phyloP scores from a whole-genome alignment of 2,329 filamentous ascomycete species.

The Sphaerostilbella broomeana region DNA sequence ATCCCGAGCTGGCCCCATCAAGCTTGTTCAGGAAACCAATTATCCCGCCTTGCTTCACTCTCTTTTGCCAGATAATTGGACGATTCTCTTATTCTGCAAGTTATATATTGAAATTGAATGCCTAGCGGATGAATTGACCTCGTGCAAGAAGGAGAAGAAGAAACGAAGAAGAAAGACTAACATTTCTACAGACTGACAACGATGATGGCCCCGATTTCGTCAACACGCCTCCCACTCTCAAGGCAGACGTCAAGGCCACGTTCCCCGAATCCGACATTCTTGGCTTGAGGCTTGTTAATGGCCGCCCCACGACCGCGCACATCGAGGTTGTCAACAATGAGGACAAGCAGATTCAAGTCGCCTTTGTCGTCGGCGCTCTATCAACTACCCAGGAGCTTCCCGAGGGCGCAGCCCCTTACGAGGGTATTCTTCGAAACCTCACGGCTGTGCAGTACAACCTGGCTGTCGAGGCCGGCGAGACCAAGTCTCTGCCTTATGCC shows the following conservation, averaged over 20 bases:
- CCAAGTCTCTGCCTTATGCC: conserved; percentile 69
- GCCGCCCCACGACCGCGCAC: conserved; percentile 73
- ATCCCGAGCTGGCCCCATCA: background rate
- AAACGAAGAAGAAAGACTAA: background rate
- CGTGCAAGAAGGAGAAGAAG: too few relatives aligned
- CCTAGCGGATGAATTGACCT: too few relatives aligned
- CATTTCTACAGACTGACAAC: background rate
- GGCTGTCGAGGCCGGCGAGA: conserved; percentile 67
- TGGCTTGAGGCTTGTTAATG: conserved; percentile 92
- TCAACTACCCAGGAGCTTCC: conserved; percentile 48
- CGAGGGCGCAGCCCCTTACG: conserved; percentile 36
- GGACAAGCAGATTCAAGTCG: conserved; percentile 63
- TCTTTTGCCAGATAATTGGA: background rate
- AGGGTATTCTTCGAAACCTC: conserved; percentile 72
- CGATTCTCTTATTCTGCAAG: background rate
- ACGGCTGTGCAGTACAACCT: conserved; percentile 69
- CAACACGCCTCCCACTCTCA: conserved; percentile 32
- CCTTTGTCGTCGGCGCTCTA: conserved; percentile 71
- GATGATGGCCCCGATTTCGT: conserved; percentile 3
- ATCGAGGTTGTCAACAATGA: conserved; percentile 84
- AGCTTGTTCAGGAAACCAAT: background rate
- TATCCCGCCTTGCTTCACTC: background rate
- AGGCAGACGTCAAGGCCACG: conserved; percentile 58
- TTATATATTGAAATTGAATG: too few relatives aligned
- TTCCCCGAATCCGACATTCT: conserved; percentile 74